Conservation (phyloP, 2,329 filamentous ascomycete genomes). For the Neonectria coccinea region DNA sequence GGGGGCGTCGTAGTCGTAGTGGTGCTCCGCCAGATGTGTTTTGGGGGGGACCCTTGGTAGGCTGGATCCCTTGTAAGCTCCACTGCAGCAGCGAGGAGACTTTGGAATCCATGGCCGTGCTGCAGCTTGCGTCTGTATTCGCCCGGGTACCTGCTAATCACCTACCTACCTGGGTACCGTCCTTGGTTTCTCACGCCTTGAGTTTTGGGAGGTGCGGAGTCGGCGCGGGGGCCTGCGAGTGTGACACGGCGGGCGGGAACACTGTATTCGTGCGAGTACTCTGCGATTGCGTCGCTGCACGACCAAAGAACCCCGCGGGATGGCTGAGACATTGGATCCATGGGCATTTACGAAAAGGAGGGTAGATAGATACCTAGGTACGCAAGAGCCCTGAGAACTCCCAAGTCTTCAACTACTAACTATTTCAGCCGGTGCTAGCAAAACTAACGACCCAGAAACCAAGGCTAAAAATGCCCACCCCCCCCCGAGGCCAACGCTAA, state of each 20-base stretch:
- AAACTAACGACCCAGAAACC: neutral
- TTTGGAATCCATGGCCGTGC: too few relatives aligned
- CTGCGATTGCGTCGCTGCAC: neutral
- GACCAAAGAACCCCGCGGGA: neutral
- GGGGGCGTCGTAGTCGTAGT: too few relatives aligned
- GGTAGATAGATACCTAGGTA: too few relatives aligned
- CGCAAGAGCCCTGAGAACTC: too few relatives aligned
- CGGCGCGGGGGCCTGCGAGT: too few relatives aligned
- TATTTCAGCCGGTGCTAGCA: neutral
- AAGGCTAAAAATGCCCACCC: neutral
- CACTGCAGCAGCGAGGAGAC: neutral
- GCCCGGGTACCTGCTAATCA: too few relatives aligned
- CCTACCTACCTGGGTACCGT: too few relatives aligned
- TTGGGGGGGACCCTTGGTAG: constrained; percentile 1
- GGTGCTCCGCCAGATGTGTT: constrained; percentile 20
- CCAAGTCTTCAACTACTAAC: neutral
- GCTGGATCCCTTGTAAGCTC: too few relatives aligned
- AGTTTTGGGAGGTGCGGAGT: neutral
- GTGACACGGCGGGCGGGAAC: too few relatives aligned
- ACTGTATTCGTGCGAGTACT: neutral
- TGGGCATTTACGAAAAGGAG: too few relatives aligned
- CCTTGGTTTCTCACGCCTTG: too few relatives aligned
- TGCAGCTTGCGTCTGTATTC: constrained; percentile 15
- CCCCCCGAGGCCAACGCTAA: constrained; percentile 22
- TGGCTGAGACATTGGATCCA: neutral